Conservation (phyloP, 1,284 basidiomycete genomes). For the Fistulinella cinereoalba region DNA sequence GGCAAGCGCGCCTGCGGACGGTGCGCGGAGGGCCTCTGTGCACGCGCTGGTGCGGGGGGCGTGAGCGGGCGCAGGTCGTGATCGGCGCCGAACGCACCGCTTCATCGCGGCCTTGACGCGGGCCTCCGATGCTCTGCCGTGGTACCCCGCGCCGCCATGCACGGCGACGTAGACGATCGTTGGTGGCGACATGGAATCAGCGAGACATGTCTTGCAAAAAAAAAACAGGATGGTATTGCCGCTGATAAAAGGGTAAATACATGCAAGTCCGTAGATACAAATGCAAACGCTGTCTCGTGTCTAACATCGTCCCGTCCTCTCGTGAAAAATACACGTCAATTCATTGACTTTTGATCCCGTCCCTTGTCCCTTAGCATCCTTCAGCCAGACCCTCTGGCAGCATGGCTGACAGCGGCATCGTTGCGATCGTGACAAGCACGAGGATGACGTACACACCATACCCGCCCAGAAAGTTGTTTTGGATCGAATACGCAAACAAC, state of each 20-base stretch:
- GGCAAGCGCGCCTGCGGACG: slow-evolving; percentile 34
- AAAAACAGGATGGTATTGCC: slow-evolving; percentile 21
- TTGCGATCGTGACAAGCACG: slow-evolving; percentile 14
- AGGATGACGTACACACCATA: slow-evolving; percentile 36
- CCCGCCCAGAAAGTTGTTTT: slow-evolving; percentile 35
- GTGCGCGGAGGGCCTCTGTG: slow-evolving; percentile 31
- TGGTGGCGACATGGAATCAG: slow-evolving; percentile 9
- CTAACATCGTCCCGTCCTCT: neutral
- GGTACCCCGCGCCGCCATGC: slow-evolving; percentile 68
- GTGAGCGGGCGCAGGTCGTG: neutral
- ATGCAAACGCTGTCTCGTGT: slow-evolving; percentile 5
- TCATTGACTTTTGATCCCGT: neutral
- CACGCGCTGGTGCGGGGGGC: slow-evolving; percentile 46
- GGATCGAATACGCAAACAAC: slow-evolving; percentile 38
- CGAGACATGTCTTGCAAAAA: slow-evolving; percentile 12
- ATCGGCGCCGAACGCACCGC: slow-evolving; percentile 35
- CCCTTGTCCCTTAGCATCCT: slow-evolving; percentile 13
- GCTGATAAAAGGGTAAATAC: slow-evolving; percentile 17
- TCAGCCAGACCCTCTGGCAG: slow-evolving; percentile 24
- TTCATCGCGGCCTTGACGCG: slow-evolving; percentile 52
- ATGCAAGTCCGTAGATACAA: slow-evolving; percentile 26
- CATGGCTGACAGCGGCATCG: slow-evolving; percentile 24
- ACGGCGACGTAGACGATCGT: slow-evolving; percentile 44
- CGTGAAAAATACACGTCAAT: no score
- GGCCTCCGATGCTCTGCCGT: slow-evolving; percentile 43